Base-by-base conservation (phyloP, 352 stramenopile species). In the Phytophthora syringae region DNA sequence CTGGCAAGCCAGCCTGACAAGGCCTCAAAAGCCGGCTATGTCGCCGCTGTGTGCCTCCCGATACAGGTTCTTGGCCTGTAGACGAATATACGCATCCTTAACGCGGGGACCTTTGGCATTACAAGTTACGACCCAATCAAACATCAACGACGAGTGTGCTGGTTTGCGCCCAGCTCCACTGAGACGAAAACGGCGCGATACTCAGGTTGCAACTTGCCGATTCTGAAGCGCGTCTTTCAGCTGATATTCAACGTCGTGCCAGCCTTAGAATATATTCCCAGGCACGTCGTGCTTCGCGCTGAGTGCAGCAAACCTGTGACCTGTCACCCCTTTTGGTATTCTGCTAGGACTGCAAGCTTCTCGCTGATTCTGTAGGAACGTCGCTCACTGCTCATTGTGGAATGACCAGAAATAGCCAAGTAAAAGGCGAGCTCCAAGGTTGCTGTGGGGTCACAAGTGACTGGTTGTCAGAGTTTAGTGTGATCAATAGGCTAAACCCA, bases 31-130 rank as follows among this genome's bases (percentile, higher is more conserved):
- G 32, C 12, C 32, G 6, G 11, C 7, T 16, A 9, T 16, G 32
- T 39, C 32, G 32, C 6, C 32, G 11, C 32, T 9, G 11, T 39
- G 32, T 16, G 11, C 11, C 11, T 10, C 6, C 4, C 32, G 32
- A 39, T 39, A 39, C 3, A 64, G 44, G 15, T 52, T 57, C 3
- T 32, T 27, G 7, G 56, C 47, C 30, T 57, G 45, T 3, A 56
- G 44, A 9, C 15, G 34, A 22, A 64, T 64, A 36, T 57, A 64
- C 5, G 20, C n/a, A 27, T 64, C 56, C 27, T 56, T 52, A 12
- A 57, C 56, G 5, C 56, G 47, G 16, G 53, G 25, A 7, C 37
- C 45, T 13, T 64, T 64, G 16, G n/a, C 18, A 25, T 56, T 56
- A 1, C 44, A 13, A 32, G 21, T 18, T 20, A 3, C 7, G 0